Evolutionary conservation across 148 eudicot genomes (phyloP).

Genomic region (Camellia granthamiana): DNA sequence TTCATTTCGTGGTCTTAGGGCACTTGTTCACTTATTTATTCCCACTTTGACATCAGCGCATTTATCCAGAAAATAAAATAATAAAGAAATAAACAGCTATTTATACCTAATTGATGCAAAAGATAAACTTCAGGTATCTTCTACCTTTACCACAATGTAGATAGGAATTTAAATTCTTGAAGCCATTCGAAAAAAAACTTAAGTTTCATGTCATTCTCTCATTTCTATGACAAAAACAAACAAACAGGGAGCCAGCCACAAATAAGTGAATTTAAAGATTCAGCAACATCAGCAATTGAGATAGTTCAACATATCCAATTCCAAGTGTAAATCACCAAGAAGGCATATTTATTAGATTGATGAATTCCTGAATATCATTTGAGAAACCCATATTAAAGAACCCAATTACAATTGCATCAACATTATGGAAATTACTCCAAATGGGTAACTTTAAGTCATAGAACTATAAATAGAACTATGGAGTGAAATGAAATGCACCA

Average conservation of each 20-base stretch:
- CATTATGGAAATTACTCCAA: background rate
- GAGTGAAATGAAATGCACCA: constrained; percentile 1
- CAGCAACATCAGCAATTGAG: background rate
- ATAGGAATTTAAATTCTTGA: background rate
- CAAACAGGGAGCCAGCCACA: background rate
- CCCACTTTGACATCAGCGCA: background rate
- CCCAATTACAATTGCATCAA: background rate
- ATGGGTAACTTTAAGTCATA: background rate
- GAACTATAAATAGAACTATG: background rate
- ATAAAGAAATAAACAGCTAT: background rate
- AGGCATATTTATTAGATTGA: background rate
- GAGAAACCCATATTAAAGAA: background rate
- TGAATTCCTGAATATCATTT: background rate
- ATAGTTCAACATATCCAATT: background rate
- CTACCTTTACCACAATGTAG: background rate
- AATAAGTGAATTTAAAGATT: background rate
- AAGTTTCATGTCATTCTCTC: background rate
- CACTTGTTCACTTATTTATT: background rate
- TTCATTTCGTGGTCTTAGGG: background rate
- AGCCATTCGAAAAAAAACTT: too few relatives aligned
- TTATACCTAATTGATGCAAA: background rate
- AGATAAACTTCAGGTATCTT: background rate
- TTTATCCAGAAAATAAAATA: background rate
- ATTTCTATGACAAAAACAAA: background rate
- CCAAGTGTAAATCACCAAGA: background rate